Evolutionary conservation across 176 grass and related monocot genomes (phyloP), one percentile per base, ranked within the genome.

Genomic region (Musa schizocarpa): DNA sequence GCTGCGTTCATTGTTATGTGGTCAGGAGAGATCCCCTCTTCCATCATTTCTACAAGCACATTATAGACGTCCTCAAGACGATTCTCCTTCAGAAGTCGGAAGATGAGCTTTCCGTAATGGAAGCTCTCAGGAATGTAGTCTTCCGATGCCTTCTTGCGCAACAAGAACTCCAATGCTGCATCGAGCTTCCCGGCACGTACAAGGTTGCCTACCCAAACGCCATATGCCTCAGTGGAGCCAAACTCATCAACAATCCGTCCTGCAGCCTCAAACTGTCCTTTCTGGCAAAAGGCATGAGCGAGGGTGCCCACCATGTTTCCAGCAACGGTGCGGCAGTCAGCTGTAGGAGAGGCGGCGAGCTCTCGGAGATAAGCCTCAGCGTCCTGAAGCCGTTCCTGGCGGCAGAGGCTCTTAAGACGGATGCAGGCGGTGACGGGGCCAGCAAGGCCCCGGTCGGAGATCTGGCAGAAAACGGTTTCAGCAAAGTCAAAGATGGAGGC

Each of bases 11-110:
- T 98, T 12, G 90, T 90, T 22, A 72, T 34, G 22, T 53, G 80
- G 65, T 83, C 85, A 24, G 90, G 90, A 48, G 88, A 77, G 63
- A 98, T 91, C 50, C 90, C 95, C 79, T 93, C 88, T 78, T 98
- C 90, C 80, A 98, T 93, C 90, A 98, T 91, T 87, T 93, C 88
- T 22, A 92, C 89, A 65, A 98, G 82, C 78, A 93, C 73, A 59
- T 91, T 86, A 73, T 93, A 98, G 19, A 90, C 88, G 24, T 83
- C 87, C 51, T 80, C 84, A 1, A 98, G 82, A 29, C 77, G 81
- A 73, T 89, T 93, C 57, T 72, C 52, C 77, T 52, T 34, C 79
- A 98, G 78, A 68, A 98, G 83, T 13, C 69, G 69, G 82, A 80
- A 69, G 11, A 89, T n/a, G 34, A 98, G 90, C 69, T 68, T 67